phyloP scores from a whole-genome alignment of 495 filamentous ascomycete species.

The Usnea hakonensis region DNA sequence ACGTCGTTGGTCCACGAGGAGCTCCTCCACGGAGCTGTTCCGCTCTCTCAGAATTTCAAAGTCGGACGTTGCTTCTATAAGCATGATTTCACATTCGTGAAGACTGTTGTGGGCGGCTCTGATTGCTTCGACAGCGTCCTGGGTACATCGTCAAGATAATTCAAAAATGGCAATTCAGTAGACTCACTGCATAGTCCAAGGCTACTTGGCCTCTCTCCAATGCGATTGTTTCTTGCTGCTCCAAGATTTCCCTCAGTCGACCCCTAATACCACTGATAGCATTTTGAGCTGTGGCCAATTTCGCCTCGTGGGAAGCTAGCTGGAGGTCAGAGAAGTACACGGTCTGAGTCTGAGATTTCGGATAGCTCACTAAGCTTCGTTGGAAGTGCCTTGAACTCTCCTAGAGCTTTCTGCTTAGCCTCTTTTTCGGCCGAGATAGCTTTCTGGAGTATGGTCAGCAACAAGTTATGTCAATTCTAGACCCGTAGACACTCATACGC shows the following conservation, averaged over 20 bases:
- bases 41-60: slow-evolving; percentile 53
- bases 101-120: slow-evolving; percentile 53
- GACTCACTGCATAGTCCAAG: slow-evolving; percentile 56
- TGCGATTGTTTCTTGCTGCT: slow-evolving; percentile 48
- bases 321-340: not conserved
- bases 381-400: slow-evolving; percentile 57
- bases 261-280: slow-evolving; percentile 37
- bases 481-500: slow-evolving; percentile 26
- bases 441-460: slow-evolving; percentile 31
- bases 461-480: slow-evolving; percentile 2
- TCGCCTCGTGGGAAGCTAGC: slow-evolving; percentile 47
- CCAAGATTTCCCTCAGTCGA: slow-evolving; percentile 36
- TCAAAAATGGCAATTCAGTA: not conserved
- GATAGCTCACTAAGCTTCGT: slow-evolving; percentile 55
- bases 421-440: slow-evolving; percentile 46
- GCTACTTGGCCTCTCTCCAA: slow-evolving; percentile 56
- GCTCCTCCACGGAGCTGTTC: slow-evolving; percentile 49
- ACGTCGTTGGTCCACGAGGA: slow-evolving; percentile 40
- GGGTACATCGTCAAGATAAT: not conserved
- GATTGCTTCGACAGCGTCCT: slow-evolving; percentile 53
- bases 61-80: slow-evolving; percentile 77
- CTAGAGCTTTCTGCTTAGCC: slow-evolving; percentile 51
- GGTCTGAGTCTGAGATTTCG: too few species aligned
- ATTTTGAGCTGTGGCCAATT: slow-evolving; percentile 35
- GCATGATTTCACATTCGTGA: slow-evolving; percentile 56